These are phyloP conservation scores for Blumeria hordei DNA, from an alignment of 2,329 filamentous ascomycete genomes.

Conservation along the genomic window DNA sequence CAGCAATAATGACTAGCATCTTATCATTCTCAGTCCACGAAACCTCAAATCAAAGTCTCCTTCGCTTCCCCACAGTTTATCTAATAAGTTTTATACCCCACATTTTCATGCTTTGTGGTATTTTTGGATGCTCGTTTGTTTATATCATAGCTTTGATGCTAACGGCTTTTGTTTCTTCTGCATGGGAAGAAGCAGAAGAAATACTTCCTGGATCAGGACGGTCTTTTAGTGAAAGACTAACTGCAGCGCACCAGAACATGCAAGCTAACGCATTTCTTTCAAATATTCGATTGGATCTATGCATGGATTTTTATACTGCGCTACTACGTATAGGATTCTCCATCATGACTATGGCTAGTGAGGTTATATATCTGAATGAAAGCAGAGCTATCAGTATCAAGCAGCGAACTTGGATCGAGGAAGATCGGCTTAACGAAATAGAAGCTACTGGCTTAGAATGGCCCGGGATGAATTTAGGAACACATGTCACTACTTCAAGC, in stretches of 20 bases:
- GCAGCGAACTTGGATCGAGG: constrained; percentile 73
- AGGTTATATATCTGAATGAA: constrained; percentile 89
- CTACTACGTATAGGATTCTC: constrained; percentile 69
- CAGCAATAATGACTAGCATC: constrained; percentile 57
- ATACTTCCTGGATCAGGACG: constrained; percentile 10
- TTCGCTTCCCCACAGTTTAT: constrained; percentile 81
- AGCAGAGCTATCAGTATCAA: constrained; percentile 51
- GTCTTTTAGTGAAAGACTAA: constrained; percentile 33
- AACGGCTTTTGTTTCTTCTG: constrained; percentile 30
- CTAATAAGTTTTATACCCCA: constrained; percentile 91
- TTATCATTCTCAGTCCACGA: constrained; percentile 36
- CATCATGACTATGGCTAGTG: constrained; percentile 75
- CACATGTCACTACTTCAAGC: constrained; percentile 8
- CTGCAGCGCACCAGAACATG: constrained; percentile 61
- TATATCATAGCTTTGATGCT: constrained; percentile 55
- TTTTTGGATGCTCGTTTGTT: constrained; percentile 49
- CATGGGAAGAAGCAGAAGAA: constrained; percentile 8
- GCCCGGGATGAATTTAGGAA: constrained; percentile 13
- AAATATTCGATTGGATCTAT: constrained; percentile 53
- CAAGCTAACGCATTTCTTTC: constrained; percentile 75
- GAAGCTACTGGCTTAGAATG: constrained; percentile 23
- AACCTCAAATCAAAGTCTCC: constrained; percentile 35
- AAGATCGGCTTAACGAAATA: constrained; percentile 58
- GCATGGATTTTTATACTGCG: constrained; percentile 91
- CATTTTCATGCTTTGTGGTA: constrained; percentile 62